phyloP scores from a whole-genome alignment of 2,329 filamentous ascomycete genomes.

The Coniochaeta sp. region DNA sequence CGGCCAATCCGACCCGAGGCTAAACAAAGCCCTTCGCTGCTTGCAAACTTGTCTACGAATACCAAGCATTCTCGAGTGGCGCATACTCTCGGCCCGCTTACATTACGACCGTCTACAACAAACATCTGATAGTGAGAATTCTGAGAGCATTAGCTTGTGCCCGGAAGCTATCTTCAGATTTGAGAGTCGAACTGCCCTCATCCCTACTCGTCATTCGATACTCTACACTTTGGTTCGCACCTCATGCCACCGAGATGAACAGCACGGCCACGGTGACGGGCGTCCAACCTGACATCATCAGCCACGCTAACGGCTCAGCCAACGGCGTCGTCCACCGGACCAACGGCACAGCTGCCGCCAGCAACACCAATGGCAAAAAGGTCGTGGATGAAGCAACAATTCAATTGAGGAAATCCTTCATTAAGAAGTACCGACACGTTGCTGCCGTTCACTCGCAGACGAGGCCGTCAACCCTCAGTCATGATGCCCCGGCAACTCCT shows the following conservation, averaged over 20 bases:
- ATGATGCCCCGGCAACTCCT: constrained; percentile 66
- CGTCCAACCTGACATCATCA: constrained; percentile 17
- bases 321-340: constrained; percentile 7
- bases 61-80: constrained; percentile 1
- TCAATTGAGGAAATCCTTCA: constrained; percentile 28
- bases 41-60: not conserved
- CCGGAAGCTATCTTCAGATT: not conserved
- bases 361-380: constrained; percentile 8
- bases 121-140: not conserved
- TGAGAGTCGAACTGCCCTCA: constrained; percentile 10
- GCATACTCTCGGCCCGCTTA: not conserved
- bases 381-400: constrained; percentile 12
- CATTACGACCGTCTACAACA: not conserved
- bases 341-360: constrained; percentile 3
- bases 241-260: constrained; percentile 8
- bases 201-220: too few species aligned
- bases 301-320: constrained; percentile 1
- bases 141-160: not conserved
- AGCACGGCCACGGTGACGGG: constrained; percentile 27
- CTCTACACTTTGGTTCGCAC: constrained; percentile 6
- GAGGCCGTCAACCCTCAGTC: constrained; percentile 75
- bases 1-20: not conserved
- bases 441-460: constrained; percentile 72
- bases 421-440: constrained; percentile 82
- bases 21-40: not conserved